Percentiles rank a stretch among this genome's conserved stretches.
Conservation (phyloP, 345 rosid genomes). For the Arabidopsis suecica region DNA sequence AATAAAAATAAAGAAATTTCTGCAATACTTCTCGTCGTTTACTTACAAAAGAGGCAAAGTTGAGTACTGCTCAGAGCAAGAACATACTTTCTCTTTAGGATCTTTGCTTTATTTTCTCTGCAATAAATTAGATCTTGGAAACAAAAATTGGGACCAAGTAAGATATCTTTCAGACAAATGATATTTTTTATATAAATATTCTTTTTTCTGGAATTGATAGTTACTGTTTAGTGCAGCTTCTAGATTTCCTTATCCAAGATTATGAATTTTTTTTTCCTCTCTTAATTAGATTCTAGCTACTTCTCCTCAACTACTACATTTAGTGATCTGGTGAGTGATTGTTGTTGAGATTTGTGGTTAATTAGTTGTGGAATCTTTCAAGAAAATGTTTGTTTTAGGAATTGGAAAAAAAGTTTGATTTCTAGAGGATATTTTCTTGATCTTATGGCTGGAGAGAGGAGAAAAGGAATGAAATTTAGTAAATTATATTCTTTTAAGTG, state of each 20-base stretch:
- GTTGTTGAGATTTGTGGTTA: background rate
- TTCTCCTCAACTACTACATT: slow-evolving; percentile 27
- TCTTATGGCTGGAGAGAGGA: slow-evolving; percentile 47
- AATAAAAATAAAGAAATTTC: background rate
- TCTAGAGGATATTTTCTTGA: background rate
- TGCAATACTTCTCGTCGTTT: slow-evolving; percentile 26
- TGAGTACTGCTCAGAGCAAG: slow-evolving; percentile 24
- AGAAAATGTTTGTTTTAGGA: background rate
- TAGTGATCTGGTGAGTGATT: slow-evolving; percentile 23
- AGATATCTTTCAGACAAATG: slow-evolving; percentile 17
- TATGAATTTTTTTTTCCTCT: background rate
- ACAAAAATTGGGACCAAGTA: slow-evolving; percentile 33
- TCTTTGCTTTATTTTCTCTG: slow-evolving; percentile 20
- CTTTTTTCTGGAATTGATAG: slow-evolving; percentile 6
- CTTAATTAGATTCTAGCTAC: background rate
- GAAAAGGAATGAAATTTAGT: slow-evolving; percentile 53
- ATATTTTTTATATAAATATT: no score
- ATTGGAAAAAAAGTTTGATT: background rate
- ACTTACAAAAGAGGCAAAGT: slow-evolving; percentile 40
- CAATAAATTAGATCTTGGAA: slow-evolving; percentile 18
- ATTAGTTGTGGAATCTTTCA: no score
- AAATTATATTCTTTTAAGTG: slow-evolving; percentile 73
- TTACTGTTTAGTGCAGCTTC: slow-evolving; percentile 35
- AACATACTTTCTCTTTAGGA: slow-evolving; percentile 26
- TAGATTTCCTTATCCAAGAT: slow-evolving; percentile 12